A percentile compares a stretch with the other conserved stretches of the same genome.
Conservation (phyloP, 176 grass and related monocot species). For the Oryza brachyantha region DNA sequence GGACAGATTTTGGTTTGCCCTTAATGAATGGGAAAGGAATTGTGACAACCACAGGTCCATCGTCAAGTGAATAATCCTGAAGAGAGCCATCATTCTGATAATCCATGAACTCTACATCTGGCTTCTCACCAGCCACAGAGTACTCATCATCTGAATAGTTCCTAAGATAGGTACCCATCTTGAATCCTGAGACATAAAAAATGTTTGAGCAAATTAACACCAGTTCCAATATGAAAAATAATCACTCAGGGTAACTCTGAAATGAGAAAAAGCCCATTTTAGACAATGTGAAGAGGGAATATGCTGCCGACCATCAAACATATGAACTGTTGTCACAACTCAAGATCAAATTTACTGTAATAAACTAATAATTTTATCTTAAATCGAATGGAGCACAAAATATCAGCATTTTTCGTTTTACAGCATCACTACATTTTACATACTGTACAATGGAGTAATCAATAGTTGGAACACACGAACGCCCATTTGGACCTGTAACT, state of each 20-base stretch:
- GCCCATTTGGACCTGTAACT: background rate
- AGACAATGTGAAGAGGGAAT: background rate
- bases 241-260: background rate
- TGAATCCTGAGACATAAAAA: constrained; percentile 22
- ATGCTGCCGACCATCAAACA: background rate
- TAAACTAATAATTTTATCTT: background rate
- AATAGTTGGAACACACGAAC: background rate
- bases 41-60: constrained; percentile 59
- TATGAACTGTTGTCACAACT: constrained; percentile 2
- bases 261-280: background rate
- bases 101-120: constrained; percentile 86
- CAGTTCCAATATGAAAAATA: background rate
- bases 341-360: background rate
- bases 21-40: constrained; percentile 65
- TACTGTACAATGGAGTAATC: background rate
- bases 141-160: constrained; percentile 61
- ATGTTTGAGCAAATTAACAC: background rate
- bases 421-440: background rate
- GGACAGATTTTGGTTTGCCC: constrained; percentile 67
- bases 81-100: constrained; percentile 64
- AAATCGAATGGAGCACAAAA: constrained; percentile 3
- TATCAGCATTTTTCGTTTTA: background rate
- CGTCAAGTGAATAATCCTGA: constrained; percentile 53
- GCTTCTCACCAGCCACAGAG: constrained; percentile 71
- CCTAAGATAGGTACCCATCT: constrained; percentile 42